Evolutionary conservation across 768 basidiomycete genomes (phyloP), one percentile per base, ranked within the genome.

Genomic region (Lentinula detonsa): DNA sequence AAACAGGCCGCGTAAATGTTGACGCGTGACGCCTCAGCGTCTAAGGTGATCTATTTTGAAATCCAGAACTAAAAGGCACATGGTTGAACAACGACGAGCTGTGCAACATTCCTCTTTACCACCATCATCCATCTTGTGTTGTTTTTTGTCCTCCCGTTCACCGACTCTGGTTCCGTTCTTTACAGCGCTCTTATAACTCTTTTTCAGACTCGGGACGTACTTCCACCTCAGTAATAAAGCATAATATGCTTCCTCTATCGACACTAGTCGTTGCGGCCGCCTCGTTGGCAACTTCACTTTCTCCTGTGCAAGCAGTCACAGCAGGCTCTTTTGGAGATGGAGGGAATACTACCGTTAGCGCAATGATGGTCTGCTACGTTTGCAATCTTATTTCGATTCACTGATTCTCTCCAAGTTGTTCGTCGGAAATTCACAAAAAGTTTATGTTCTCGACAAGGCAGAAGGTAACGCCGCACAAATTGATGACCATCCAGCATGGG

Each of bases 391-490:
- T 31, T 23, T 39, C 28, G 28, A 39, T 37, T 9, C 60, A 60
- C 15, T 15, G 28, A 52, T 4, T 48, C 21, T 15, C 8, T 4
- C 21, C 33, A 68, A 89, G 90, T 85, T 90, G 83, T 92, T 94
- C 71, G 73, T 94, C 55, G 92, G 90, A 33, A 90, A 87, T 63
- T 75, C 81, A 5, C 76, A 91, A 66, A 91, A 86, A 70, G 88
- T 95, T 33, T 95, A 95, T 73, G 89, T 95, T 31, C 75, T 95
- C 18, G 94, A 97, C 78, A 97, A 97, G 76, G 85, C 87, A 2
- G 91, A 94, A 69, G 84, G 83, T 33, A 94, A 95, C 69, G 78
- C 79, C 2, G 81, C 82, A 2, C 74, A 79, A 65, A 79, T 93
- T 63, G 77, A 81, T 61, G 84, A 83, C 1, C 91, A 91, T 73